Base-by-base conservation (phyloP, 371 early-diverging fungal genomes). In the Haplosporangium sp. region DNA sequence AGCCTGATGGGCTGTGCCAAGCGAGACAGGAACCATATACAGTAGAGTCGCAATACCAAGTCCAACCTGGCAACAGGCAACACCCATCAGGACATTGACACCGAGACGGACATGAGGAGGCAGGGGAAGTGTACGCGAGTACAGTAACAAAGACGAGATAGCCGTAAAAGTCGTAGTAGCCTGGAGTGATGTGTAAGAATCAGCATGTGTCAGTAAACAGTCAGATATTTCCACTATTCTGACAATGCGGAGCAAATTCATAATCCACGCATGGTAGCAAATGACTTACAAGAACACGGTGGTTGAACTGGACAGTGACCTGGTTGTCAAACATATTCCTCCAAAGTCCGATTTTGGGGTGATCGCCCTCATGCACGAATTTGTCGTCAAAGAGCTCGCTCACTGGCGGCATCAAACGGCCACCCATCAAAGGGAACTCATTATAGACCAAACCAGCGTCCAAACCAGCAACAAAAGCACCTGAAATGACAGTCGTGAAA, bases 381-480 rank as follows among this genome's bases (percentile, higher is more conserved):
- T 80, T 62, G 45, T 82, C 68, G 40, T 87, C 88, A 91, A 93
- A 94, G 13, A 94, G 83, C 59, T 95, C 95, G 0, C 77, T 59
- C 37, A 75, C 83, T 13, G 94, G 93, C 23, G 95, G 95, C 36
- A 92, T 72, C 48, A 93, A 62, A 12, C 92, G 85, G 29, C 88
- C 84, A 42, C 97, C 98, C 98, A 98, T 97, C 54, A 82, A 82
- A 2, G 99, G 99, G 82, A 94, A 98, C 81, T 95, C 94, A 80
- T 97, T 97, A 85, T 97, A 97, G 56, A 98, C 89, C 56, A 98
- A 83, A 23, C 99, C 99, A 38, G 99, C 99, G 73, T 98, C 99
- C 40, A 98, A 82, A 45, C 99, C 99, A 42, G 99, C 99, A 6
- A 98, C 99, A 79, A 98, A 91, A 29, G 95, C 99, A 56, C 90